Evolutionary conservation across 2,329 filamentous ascomycete genomes (phyloP).

Genomic region (Diaporthe ilicicola): DNA sequence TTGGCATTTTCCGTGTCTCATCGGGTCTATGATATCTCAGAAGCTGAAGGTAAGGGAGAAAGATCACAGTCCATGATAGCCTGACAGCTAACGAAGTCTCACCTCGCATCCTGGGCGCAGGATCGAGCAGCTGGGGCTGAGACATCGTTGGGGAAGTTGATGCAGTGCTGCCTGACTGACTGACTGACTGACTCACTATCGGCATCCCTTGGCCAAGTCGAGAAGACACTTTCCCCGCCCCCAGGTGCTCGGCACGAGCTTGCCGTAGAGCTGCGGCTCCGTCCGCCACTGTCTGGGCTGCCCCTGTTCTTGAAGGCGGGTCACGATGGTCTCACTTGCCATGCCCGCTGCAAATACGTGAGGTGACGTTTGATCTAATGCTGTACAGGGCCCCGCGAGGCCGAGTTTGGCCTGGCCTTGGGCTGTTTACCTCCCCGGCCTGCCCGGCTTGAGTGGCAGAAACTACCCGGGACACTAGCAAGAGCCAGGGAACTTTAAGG

Average conservation of each 20-base stretch:
- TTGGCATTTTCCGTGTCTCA: not conserved
- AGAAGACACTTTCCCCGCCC: not conserved
- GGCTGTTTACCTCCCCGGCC: not conserved
- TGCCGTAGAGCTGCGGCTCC: not conserved
- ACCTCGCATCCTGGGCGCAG: not conserved
- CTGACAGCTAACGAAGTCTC: not conserved
- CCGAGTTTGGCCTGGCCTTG: not conserved
- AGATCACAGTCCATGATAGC: no score
- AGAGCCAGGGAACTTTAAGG: not conserved
- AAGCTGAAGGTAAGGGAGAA: no score
- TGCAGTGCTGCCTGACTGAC: no score
- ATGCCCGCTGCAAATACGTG: not conserved
- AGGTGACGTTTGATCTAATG: not conserved
- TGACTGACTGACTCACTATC: no score
- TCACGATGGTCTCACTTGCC: not conserved
- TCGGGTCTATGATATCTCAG: not conserved
- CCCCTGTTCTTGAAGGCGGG: not conserved
- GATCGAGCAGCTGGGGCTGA: not conserved
- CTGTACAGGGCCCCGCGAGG: not conserved
- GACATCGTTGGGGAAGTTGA: not conserved
- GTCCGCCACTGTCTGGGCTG: not conserved
- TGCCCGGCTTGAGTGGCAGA: not conserved
- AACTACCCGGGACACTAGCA: not conserved
- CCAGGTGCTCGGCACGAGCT: constrained; percentile 1
- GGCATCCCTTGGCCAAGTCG: not conserved